A percentile compares a stretch with the other conserved stretches of the same genome.
Evolutionary conservation across 805 yeast species (phyloP).

Genomic region (Ogataea zsoltii): DNA sequence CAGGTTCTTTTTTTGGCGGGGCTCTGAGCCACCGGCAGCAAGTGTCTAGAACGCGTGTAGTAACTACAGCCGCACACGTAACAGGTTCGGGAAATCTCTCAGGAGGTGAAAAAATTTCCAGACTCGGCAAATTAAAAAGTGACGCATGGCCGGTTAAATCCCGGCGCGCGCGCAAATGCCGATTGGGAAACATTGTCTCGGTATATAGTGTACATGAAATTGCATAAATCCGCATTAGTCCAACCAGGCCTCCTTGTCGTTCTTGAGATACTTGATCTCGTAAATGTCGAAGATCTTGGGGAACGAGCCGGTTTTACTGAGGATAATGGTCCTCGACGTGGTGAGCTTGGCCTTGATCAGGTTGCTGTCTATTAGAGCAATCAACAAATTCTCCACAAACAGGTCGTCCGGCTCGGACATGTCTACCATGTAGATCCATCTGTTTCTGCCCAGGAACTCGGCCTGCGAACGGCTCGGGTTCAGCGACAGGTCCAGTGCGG

Average conservation of each 20-base stretch:
- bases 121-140: slow-evolving; percentile 1
- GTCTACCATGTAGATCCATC: slow-evolving; percentile 21
- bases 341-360: slow-evolving; percentile 52
- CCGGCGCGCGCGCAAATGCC: neutral
- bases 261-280: slow-evolving; percentile 20
- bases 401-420: slow-evolving; percentile 35
- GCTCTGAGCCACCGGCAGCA: too few relatives aligned
- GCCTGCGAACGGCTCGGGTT: slow-evolving; percentile 9
- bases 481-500: slow-evolving; percentile 28
- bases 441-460: slow-evolving; percentile 13
- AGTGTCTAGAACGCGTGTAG: neutral
- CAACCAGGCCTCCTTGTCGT: slow-evolving; percentile 32
- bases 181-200: neutral
- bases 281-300: slow-evolving; percentile 28
- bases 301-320: slow-evolving; percentile 33
- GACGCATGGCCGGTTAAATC: neutral
- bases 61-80: neutral
- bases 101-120: neutral
- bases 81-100: neutral
- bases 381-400: slow-evolving; percentile 50
- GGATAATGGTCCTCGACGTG: slow-evolving; percentile 25
- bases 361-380: slow-evolving; percentile 54
- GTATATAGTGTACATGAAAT: neutral
- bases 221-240: slow-evolving; percentile 16
- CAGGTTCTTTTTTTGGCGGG: too few relatives aligned